Base-by-base conservation (phyloP, 2,329 filamentous ascomycete species). In the Decorospora gaudefroyi region DNA sequence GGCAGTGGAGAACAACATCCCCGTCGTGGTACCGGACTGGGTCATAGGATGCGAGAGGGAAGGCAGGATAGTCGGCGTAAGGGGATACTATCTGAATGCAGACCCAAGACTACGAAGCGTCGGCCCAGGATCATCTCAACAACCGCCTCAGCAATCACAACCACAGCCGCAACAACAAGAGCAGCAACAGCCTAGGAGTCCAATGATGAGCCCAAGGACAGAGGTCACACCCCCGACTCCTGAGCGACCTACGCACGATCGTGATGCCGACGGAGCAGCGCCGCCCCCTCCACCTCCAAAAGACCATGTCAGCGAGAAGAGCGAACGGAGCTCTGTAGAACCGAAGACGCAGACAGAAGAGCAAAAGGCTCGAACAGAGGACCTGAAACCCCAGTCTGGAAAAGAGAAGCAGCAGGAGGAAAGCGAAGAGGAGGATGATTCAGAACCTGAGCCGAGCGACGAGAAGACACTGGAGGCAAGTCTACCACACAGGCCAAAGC, bases 1-100 rank as follows among this genome's bases (percentile, higher is more conserved):
- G 76, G 93, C 93, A 1, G 86, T 92, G 19, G 92, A 97, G 76
- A 95, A 91, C 82, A 99, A 97, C 70, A 95, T 99, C 41, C 93
- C 93, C 6, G 90, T 99, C 8, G 93, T 99, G 15, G 83, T 93
- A 26, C 93, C 93, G 13, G 93, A 99, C 71, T 99, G 93, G 93
- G 82, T 99, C 19, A 88, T 95, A 60, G 92, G 90, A n/a, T 99
- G 93, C 68, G 92, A 97, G 73, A 82, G 87, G 56, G 91, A 89
- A 69, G 92, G 92, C 30, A 84, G 90, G 47, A 95, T 99, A 52
- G 86, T 97, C 3, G 90, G 92, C 35, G 93, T 97, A 19, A 86
- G 93, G 59, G 91, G 91, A 59, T 99, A 96, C 73, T 99, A 99
- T 71, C 80, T 99, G 21, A 91, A 96, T 66, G 93, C 92, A 2